Base-by-base conservation (phyloP, 2,329 filamentous ascomycete species). In the Fusarium multiceps region DNA sequence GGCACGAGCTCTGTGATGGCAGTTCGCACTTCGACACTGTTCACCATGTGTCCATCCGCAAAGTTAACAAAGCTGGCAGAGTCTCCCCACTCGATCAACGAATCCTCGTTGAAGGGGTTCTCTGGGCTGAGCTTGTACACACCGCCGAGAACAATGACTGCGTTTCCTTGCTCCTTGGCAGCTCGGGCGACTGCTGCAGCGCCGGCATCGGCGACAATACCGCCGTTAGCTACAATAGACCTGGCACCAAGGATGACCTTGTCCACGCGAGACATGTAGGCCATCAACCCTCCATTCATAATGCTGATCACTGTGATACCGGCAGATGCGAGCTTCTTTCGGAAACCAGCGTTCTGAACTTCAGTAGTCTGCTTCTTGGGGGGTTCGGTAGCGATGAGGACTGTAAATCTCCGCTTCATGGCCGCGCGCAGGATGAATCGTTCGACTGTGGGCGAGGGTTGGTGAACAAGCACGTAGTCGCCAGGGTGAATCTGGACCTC, bases 51-150 rank as follows among this genome's bases (percentile, higher is more conserved):
- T 8, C 93, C 94, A 68, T 98, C 91, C 21, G 92, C 88, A 77
- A 93, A 97, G 41, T 85, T 87, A 45, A 96, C 88, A 59, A 93
- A 90, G 71, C 88, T 91, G 56, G 91, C 90, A 2, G 94, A 89
- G 77, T 94, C 90, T 18, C 93, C 95, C 82, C 93, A 93, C 81
- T 98, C 95, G 62, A 97, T 92, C 65, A 97, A 83, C 7, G 90
- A 89, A 69, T 93, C 91, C 55, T 92, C 90, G 74, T 96, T 90
- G 74, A 94, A 94, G 2, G 94, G 92, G 75, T 94, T 95, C 63
- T 97, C 90, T 0, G 96, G 94, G 72, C 93, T 97, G 58, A 99
- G 88, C 81, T 97, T 97, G 84, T 98, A 98, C 21, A 98, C 91
- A 32, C 94, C 95, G 55, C 92, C 92, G 45, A 99, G 88, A 5